These are phyloP conservation scores for Colletotrichum abscissum DNA, from an alignment of 2,329 filamentous ascomycete species.

Conservation along the genomic window DNA sequence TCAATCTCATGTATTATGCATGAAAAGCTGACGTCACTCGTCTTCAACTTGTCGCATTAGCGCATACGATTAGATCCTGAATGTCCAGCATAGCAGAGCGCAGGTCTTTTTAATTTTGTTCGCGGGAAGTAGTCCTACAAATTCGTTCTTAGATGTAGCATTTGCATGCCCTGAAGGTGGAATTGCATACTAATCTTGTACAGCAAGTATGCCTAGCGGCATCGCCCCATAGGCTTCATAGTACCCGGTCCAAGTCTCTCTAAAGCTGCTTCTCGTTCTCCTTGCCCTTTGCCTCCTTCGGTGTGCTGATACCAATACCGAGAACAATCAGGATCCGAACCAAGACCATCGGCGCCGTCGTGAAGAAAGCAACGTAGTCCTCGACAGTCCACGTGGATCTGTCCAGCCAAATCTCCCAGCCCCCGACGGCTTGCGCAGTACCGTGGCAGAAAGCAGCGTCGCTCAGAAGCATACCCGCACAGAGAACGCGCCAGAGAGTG, in stretches of 20 bases:
- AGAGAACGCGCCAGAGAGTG: conserved; percentile 48
- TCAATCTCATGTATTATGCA: background rate
- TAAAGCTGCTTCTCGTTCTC: background rate
- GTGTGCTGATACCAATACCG: conserved; percentile 40
- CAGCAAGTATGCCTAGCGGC: too few species aligned
- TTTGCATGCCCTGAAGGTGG: background rate
- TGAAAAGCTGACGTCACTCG: background rate
- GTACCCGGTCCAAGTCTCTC: background rate
- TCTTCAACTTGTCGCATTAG: background rate
- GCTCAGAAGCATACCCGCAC: conserved; percentile 49
- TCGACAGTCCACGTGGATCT: conserved; percentile 43
- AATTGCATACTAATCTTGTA: too few species aligned
- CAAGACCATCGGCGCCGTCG: conserved; percentile 42
- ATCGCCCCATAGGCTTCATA: background rate
- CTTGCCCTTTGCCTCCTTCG: background rate
- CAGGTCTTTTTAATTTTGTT: background rate
- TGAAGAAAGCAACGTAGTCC: conserved; percentile 42
- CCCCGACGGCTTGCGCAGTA: conserved; percentile 47
- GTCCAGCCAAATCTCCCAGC: conserved; percentile 42
- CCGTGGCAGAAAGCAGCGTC: conserved; percentile 44
- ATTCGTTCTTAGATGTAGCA: background rate
- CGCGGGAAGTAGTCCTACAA: background rate
- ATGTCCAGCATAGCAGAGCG: too few species aligned
- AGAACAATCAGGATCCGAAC: conserved; percentile 44
- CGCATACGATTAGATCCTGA: background rate